Percentiles rank a stretch among this genome's conserved stretches.
Conservation (phyloP, 2,329 filamentous ascomycete species). For the Aspergillus sp. region DNA sequence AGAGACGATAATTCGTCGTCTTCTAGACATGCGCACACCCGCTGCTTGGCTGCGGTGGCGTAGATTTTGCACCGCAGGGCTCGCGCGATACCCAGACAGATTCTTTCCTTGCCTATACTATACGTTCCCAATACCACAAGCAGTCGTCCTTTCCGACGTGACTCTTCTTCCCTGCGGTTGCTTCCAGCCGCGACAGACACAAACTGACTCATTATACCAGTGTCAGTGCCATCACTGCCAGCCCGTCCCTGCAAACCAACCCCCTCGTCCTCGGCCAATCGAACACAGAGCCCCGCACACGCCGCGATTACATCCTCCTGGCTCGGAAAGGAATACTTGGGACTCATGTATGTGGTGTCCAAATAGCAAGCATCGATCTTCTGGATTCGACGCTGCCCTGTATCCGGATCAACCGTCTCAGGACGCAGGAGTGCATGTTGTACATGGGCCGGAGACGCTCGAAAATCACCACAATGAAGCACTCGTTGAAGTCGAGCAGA, state of each 20-base stretch:
- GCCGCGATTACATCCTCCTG: constrained; percentile 81
- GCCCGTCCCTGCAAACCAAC: constrained; percentile 51
- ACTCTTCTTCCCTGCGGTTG: neutral
- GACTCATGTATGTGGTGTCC: constrained; percentile 93
- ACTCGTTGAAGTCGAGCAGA: constrained; percentile 64
- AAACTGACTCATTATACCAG: constrained; percentile 54
- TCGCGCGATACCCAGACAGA: constrained; percentile 84
- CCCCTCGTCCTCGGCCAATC: constrained; percentile 58
- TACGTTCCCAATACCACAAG: constrained; percentile 94
- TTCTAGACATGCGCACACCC: constrained; percentile 74
- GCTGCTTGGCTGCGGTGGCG: constrained; percentile 71
- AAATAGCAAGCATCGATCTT: constrained; percentile 93
- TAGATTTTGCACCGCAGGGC: constrained; percentile 84
- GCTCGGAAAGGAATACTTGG: constrained; percentile 86
- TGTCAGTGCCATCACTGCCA: constrained; percentile 39
- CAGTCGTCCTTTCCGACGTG: constrained; percentile 51
- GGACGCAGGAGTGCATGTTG: constrained; percentile 73
- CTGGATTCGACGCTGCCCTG: constrained; percentile 67
- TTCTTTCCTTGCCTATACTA: constrained; percentile 93
- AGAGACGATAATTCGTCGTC: constrained; percentile 71
- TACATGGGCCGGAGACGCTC: constrained; percentile 78
- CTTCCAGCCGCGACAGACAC: constrained; percentile 41
- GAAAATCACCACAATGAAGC: constrained; percentile 90
- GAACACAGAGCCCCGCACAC: constrained; percentile 80
- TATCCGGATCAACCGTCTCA: constrained; percentile 60